phyloP scores from a whole-genome alignment of 2,329 filamentous ascomycete species.

The Chrysosporium queenslandicum region DNA sequence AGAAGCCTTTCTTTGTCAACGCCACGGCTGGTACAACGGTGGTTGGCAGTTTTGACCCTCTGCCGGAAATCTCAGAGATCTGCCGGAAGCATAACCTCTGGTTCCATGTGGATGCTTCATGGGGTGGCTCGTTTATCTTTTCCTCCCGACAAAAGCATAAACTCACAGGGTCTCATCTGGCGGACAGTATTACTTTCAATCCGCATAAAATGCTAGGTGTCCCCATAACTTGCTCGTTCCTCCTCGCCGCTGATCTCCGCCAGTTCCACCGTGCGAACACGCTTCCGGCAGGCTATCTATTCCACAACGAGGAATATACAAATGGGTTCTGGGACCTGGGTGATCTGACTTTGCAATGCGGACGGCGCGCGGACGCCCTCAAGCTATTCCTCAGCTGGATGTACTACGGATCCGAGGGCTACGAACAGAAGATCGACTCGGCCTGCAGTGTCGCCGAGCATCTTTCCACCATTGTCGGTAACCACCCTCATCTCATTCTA shows the following conservation, averaged over 20 bases:
- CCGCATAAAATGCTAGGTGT: constrained; percentile 97
- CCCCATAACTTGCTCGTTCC: constrained; percentile 81
- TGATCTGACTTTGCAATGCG: constrained; percentile 87
- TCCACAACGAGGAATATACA: constrained; percentile 47
- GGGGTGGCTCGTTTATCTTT: constrained; percentile 81
- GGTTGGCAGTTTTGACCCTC: constrained; percentile 76
- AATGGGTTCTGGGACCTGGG: constrained; percentile 72
- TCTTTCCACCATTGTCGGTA: constrained; percentile 52
- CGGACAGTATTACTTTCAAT: constrained; percentile 76
- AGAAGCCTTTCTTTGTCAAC: constrained; percentile 88
- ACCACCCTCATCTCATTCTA: constrained; percentile 54
- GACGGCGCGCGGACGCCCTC: constrained; percentile 70
- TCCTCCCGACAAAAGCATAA: constrained; percentile 53
- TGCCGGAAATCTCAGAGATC: constrained; percentile 57
- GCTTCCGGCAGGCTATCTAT: constrained; percentile 74
- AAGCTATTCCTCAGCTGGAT: constrained; percentile 85
- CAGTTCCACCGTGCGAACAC: constrained; percentile 78
- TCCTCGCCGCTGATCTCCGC: constrained; percentile 65
- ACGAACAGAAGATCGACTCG: constrained; percentile 57
- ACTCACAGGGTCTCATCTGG: constrained; percentile 60
- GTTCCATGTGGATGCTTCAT: constrained; percentile 87
- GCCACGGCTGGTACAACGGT: constrained; percentile 93
- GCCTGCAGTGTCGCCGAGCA: constrained; percentile 63
- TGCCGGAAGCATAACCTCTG: constrained; percentile 66
- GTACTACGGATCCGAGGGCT: constrained; percentile 72